These are phyloP conservation scores for Haplographium delicatum DNA, from an alignment of 495 filamentous ascomycete species.

Conservation along the genomic window DNA sequence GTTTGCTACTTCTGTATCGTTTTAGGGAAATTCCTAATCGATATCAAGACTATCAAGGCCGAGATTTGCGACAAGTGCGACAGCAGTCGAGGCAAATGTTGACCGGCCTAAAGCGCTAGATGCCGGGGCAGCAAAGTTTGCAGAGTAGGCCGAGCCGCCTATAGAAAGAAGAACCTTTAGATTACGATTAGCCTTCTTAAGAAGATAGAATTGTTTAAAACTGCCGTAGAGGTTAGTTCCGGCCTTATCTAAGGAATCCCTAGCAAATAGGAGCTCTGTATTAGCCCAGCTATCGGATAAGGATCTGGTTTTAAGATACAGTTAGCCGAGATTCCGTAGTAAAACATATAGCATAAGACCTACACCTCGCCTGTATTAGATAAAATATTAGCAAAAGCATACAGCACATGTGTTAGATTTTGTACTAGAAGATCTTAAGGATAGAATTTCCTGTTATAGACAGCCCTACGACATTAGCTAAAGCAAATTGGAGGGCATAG, in stretches of 20 bases:
- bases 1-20: constrained; percentile 56
- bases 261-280: constrained; percentile 67
- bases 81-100: constrained; percentile 60
- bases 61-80: constrained; percentile 60
- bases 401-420: no score
- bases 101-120: constrained; percentile 46
- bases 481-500: no score
- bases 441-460: no score
- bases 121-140: constrained; percentile 66
- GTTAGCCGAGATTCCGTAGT: no score
- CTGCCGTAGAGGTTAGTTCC: constrained; percentile 68
- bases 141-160: constrained; percentile 84
- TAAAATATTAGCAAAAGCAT: no score
- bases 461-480: no score
- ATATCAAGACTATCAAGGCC: constrained; percentile 54
- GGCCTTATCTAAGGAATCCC: constrained; percentile 44
- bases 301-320: neutral
- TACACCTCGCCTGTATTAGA: no score
- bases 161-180: constrained; percentile 86
- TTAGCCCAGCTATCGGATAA: constrained; percentile 47
- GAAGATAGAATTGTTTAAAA: constrained; percentile 78
- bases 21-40: constrained; percentile 58
- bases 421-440: no score
- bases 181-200: constrained; percentile 79
- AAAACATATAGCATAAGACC: no score